A percentile compares a stretch with the other conserved stretches of the same genome.
Evolutionary conservation across 495 filamentous ascomycete genomes (phyloP).

Genomic region (Hypoxylon lienhwacheense): DNA sequence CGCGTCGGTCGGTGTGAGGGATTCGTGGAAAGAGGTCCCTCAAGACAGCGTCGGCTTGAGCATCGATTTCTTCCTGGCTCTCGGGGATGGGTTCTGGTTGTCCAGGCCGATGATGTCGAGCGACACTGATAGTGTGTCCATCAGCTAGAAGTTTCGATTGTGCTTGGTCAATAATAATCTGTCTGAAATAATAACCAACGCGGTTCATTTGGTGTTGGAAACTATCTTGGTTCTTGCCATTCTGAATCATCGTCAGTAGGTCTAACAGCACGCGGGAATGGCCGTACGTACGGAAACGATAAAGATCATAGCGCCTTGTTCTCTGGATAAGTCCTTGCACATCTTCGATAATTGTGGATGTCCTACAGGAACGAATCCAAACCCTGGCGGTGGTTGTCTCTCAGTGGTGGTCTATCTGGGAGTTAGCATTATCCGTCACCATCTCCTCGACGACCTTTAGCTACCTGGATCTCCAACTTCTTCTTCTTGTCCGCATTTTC

Average conservation of each 20-base stretch:
- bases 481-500: slow-evolving; percentile 61
- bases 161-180: slow-evolving; percentile 54
- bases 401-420: slow-evolving; percentile 47
- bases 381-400: slow-evolving; percentile 66
- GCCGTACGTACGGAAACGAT: slow-evolving; percentile 72
- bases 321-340: slow-evolving; percentile 80
- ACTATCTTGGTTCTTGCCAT: slow-evolving; percentile 24
- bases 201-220: slow-evolving; percentile 64
- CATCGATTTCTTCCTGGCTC: slow-evolving; percentile 66
- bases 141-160: slow-evolving; percentile 36
- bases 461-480: slow-evolving; percentile 56
- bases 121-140: slow-evolving; percentile 19
- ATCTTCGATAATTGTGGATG: slow-evolving; percentile 70
- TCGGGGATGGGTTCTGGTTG: slow-evolving; percentile 56
- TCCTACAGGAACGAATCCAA: slow-evolving; percentile 81
- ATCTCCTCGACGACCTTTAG: slow-evolving; percentile 15
- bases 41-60: slow-evolving; percentile 71
- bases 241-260: slow-evolving; percentile 22
- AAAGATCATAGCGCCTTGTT: slow-evolving; percentile 66
- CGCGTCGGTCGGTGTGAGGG: slow-evolving; percentile 71
- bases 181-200: slow-evolving; percentile 74
- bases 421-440: slow-evolving; percentile 32
- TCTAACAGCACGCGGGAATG: neutral
- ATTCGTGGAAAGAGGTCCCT: slow-evolving; percentile 86
- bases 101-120: slow-evolving; percentile 26